Base-by-base conservation (phyloP, 2,329 filamentous ascomycete genomes). In the Fusarium torulosum region DNA sequence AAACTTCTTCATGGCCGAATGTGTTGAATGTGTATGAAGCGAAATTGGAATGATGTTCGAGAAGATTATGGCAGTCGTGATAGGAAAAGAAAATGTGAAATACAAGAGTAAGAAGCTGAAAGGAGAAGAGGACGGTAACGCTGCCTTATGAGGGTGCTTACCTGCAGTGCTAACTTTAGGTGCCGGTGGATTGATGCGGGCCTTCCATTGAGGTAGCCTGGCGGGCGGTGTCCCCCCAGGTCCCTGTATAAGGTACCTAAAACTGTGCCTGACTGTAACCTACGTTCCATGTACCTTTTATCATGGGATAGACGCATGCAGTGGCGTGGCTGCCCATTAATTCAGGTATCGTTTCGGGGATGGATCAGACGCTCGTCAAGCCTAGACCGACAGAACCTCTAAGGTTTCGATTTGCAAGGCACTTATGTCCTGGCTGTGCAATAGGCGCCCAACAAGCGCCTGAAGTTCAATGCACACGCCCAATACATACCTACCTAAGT, bases 1-100 rank as follows among this genome's bases (percentile, higher is more conserved):
- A 70, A 89, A 88, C 71, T 86, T 88, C 80, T 84, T 86, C 87
- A 90, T 90, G 64, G 63, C 55, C 27, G 49, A 37, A 40, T 53
- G 21, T 27, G 33, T 51, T 40, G 47, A 27, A 20, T 53, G 7
- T 31, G 47, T 33, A 44, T 35, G 47, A 37, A 44, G 45, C 13
- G 17, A 37, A 43, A 41, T 41, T 59, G 40, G 46, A 19, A 15
- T 59, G 25, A 25, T 51, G 14, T 11, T 44, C 33, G 31, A 42
- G 45, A 52, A 57, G 17, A 29, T 19, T 29, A 25, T 25, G 10
- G 38, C 52, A 29, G 38, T 59, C 13, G 55, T 11, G 41, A 41
- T 15, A 41, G 29, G 19, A 35, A 35, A 21, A 42, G 37, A 44
- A 29, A 9, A 27, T 10, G 38, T 20, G 17, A 23, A 38, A 27